These are phyloP conservation scores for Pseudohalonectria lignicola DNA, from an alignment of 2,329 filamentous ascomycete species.

Conservation along the genomic window DNA sequence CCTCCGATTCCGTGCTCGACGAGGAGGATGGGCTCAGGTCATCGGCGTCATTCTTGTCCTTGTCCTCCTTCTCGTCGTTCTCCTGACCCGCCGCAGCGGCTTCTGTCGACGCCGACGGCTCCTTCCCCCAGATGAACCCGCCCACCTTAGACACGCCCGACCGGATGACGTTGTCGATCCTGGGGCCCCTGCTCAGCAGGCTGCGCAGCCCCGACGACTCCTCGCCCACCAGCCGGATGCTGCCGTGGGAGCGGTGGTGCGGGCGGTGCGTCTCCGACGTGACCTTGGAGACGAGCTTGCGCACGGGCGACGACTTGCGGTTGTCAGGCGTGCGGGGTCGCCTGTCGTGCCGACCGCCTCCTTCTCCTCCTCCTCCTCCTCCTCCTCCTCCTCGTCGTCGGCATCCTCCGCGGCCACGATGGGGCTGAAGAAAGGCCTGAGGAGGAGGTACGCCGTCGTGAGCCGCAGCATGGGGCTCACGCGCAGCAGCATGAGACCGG, in stretches of 20 bases:
- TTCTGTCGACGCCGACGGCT: slow-evolving; percentile 15
- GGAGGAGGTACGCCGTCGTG: too few relatives aligned
- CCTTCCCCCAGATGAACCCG: slow-evolving; percentile 46
- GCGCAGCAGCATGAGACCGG: too few relatives aligned
- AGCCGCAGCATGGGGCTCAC: too few relatives aligned
- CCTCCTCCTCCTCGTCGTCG: not conserved
- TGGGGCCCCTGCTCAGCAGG: slow-evolving; percentile 56
- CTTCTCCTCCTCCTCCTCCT: slow-evolving; percentile 11
- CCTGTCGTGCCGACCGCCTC: too few relatives aligned
- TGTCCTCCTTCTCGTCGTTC: not conserved
- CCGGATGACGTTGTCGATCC: slow-evolving; percentile 62
- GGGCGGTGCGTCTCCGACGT: slow-evolving; percentile 32
- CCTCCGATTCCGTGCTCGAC: slow-evolving; percentile 32
- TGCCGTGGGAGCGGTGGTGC: slow-evolving; percentile 38
- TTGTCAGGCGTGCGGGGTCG: slow-evolving; percentile 7
- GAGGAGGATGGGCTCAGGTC: too few relatives aligned
- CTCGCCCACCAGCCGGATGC: slow-evolving; percentile 31
- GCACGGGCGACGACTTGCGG: slow-evolving; percentile 20
- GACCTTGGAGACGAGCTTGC: slow-evolving; percentile 20
- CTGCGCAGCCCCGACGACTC: slow-evolving; percentile 47
- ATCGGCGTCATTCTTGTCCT: not conserved
- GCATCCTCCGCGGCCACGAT: too few relatives aligned
- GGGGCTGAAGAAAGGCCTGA: too few relatives aligned
- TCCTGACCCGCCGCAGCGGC: slow-evolving; percentile 18
- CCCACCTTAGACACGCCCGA: slow-evolving; percentile 45